Evolutionary conservation across 2,329 filamentous ascomycete genomes (phyloP), one percentile per base, ranked within the genome.

Genomic region (Myriosclerotinia curreyana): DNA sequence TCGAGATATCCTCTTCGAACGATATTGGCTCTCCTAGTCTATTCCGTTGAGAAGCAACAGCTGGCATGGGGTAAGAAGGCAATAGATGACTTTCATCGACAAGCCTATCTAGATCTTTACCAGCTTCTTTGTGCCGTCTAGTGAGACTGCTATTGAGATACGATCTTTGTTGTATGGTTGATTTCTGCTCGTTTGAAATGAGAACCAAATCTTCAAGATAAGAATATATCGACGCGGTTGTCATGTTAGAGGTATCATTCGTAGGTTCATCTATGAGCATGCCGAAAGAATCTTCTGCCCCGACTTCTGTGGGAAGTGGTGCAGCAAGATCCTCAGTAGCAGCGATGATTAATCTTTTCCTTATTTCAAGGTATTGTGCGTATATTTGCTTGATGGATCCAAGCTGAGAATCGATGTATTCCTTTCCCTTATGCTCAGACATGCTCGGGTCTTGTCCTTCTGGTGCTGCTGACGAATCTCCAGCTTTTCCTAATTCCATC

Each of bases 71-170:
- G 67, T 86, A 79, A 11, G 77, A 75, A 1, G 81, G 81, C 15
- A 89, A 78, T 20, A 89, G 76, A 67, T 86, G 84, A 69, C 86
- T 88, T 71, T 88, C 85, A 56, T 88, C 82, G 14, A 81, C 79
- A 3, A 88, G 76, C 64, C 81, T 83, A 56, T 80, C 79, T 9
- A 88, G 75, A 1, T 76, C 72, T 71, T 83, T 80, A 60, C 77
- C 76, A 17, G 79, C 78, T 14, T 84, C 81, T 65, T 81, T 81
- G 28, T 78, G 76, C 67, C 86, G 80, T 66, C 79, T 82, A 25
- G 78, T 73, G 15, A 89, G 74, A 20, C 77, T 73, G 20, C 77
- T 72, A 65, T 80, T 83, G 55, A 86, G 75, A 71, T 87, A 81
- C 0, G 84, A 79, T 69, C 86, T 87, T 67, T 87, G 82, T 40